phyloP scores from a whole-genome alignment of 2,329 filamentous ascomycete genomes.

The Iodosphaeria phyllophila region DNA sequence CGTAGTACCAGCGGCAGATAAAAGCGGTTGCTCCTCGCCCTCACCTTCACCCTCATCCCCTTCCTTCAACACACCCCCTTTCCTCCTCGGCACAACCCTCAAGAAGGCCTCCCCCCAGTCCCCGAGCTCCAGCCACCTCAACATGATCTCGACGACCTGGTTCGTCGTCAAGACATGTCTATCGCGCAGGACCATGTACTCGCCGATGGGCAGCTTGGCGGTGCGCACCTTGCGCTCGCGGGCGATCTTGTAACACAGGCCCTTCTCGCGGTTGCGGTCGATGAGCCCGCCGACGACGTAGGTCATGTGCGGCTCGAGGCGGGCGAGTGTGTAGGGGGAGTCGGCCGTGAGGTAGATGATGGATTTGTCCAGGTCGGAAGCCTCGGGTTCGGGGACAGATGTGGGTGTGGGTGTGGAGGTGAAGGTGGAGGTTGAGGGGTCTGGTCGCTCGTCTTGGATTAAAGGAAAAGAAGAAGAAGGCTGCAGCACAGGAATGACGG shows the following conservation, averaged over 20 bases:
- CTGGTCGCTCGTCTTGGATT: slow-evolving; percentile 11
- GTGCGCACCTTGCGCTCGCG: slow-evolving; percentile 61
- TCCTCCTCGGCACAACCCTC: slow-evolving; percentile 75
- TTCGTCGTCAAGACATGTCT: slow-evolving; percentile 81
- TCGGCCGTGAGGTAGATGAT: slow-evolving; percentile 86
- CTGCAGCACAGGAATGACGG: slow-evolving; percentile 38
- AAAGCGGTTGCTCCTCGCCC: slow-evolving; percentile 3
- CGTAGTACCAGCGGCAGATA: not conserved
- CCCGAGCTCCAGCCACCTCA: slow-evolving; percentile 74
- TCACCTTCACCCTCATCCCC: slow-evolving; percentile 7
- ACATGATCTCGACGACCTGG: slow-evolving; percentile 93
- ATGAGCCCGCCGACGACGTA: slow-evolving; percentile 92
- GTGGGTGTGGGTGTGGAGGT: too few species aligned
- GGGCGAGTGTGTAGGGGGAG: slow-evolving; percentile 66
- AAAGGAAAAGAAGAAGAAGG: too few species aligned
- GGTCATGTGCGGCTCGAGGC: slow-evolving; percentile 70
- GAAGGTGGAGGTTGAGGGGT: too few species aligned
- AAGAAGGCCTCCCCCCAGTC: slow-evolving; percentile 88
- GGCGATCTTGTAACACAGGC: slow-evolving; percentile 74
- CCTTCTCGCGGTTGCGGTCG: slow-evolving; percentile 92
- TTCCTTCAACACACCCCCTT: slow-evolving; percentile 52
- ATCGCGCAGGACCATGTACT: slow-evolving; percentile 82
- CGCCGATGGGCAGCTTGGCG: slow-evolving; percentile 82
- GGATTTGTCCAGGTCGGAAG: slow-evolving; percentile 17
- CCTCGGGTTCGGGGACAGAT: slow-evolving; percentile 10